Conservation (phyloP, 108 stramenopile species). For the Cylindrotheca closterium region DNA sequence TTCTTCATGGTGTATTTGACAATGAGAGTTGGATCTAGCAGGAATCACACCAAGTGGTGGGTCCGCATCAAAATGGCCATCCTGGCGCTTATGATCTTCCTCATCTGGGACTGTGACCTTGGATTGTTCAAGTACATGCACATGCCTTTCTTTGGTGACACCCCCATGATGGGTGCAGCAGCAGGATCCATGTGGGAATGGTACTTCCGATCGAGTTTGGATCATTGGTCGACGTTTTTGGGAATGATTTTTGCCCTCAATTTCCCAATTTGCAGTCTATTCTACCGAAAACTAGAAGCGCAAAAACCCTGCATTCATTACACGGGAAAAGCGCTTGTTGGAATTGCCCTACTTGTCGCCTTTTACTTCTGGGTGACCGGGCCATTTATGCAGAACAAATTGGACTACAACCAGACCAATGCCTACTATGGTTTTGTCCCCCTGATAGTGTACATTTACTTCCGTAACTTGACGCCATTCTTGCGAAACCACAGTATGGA, state of each 20-base stretch:
- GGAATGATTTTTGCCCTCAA: constrained; percentile 96
- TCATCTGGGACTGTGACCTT: constrained; percentile 85
- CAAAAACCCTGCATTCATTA: constrained; percentile 27
- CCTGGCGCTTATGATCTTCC: constrained; percentile 79
- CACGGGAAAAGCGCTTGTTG: constrained; percentile 52
- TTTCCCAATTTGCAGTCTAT: constrained; percentile 87
- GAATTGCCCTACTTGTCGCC: constrained; percentile 46
- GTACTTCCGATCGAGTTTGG: constrained; percentile 93
- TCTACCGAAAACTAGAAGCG: constrained; percentile 83
- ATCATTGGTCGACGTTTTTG: constrained; percentile 94
- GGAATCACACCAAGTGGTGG: constrained; percentile 89
- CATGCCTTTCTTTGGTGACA: constrained; percentile 74
- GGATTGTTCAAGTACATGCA: constrained; percentile 80
- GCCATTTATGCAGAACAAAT: constrained; percentile 77
- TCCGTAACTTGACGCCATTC: constrained; percentile 90
- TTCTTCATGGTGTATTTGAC: constrained; percentile 93
- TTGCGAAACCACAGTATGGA: constrained; percentile 81
- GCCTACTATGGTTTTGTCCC: constrained; percentile 95
- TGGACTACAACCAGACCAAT: constrained; percentile 93
- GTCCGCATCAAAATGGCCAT: constrained; percentile 84
- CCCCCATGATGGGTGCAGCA: constrained; percentile 78
- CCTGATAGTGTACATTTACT: constrained; percentile 89
- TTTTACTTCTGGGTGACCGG: constrained; percentile 75
- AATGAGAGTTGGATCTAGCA: constrained; percentile 74
- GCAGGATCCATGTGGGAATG: constrained; percentile 92